These are phyloP conservation scores for Podaxis mareebaensis DNA, from an alignment of 768 basidiomycete species.

Conservation along the genomic window DNA sequence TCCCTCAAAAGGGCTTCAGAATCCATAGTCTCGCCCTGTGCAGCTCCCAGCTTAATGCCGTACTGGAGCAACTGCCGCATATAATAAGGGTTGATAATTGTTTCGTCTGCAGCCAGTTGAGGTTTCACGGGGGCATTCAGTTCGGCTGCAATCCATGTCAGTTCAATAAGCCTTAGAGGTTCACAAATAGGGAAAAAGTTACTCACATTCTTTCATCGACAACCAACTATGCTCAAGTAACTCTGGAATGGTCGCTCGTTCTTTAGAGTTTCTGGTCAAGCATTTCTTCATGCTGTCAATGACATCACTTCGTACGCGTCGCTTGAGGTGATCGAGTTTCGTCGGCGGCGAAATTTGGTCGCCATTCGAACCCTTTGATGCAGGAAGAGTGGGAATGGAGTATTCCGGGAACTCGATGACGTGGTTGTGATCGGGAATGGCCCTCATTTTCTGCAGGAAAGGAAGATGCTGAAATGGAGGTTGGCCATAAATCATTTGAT, in stretches of 20 bases:
- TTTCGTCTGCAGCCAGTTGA: conserved; percentile 52
- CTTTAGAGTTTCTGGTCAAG: conserved; percentile 75
- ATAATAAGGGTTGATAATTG: conserved; percentile 76
- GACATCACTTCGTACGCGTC: conserved; percentile 72
- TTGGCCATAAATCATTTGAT: conserved; percentile 97
- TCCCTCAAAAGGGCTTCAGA: conserved; percentile 50
- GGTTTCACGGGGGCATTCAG: conserved; percentile 29
- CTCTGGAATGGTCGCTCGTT: conserved; percentile 85
- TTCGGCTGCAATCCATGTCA: neutral
- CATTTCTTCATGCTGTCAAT: conserved; percentile 84
- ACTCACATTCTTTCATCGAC: conserved; percentile 58
- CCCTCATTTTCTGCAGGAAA: conserved; percentile 88
- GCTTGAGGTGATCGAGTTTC: conserved; percentile 68
- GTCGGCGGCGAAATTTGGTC: conserved; percentile 43
- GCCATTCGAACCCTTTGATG: conserved; percentile 30
- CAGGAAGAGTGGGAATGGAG: conserved; percentile 52
- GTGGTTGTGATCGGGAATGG: conserved; percentile 79
- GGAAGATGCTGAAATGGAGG: conserved; percentile 89
- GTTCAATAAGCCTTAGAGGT: neutral
- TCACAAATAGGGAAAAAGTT: neutral
- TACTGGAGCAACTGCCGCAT: conserved; percentile 76
- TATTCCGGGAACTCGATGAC: conserved; percentile 82
- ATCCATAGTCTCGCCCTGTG: conserved; percentile 40
- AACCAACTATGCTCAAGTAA: conserved; percentile 83
- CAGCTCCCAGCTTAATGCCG: conserved; percentile 61